These are phyloP conservation scores for Penstemon eatonii DNA, from an alignment of 257 asterid species.

Conservation along the genomic window DNA sequence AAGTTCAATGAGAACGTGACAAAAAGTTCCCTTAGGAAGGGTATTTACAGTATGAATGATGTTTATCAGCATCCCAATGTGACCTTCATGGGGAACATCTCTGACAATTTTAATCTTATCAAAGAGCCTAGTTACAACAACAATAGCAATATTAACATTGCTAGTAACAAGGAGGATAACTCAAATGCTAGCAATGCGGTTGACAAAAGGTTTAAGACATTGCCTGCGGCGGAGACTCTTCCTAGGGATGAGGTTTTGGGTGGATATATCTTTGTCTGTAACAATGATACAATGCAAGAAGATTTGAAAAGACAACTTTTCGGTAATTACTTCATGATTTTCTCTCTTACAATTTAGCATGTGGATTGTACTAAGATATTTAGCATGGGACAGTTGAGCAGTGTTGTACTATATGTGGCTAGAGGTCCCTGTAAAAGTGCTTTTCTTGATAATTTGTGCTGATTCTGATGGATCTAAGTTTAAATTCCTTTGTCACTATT, in stretches of 20 bases:
- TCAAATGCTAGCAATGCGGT: constrained; percentile 43
- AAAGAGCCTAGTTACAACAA: constrained; percentile 51
- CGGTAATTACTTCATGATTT: constrained; percentile 47
- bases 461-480: constrained; percentile 11
- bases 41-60: constrained; percentile 55
- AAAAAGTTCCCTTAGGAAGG: constrained; percentile 48
- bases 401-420: background rate
- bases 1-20: constrained; percentile 56
- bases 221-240: constrained; percentile 91
- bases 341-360: constrained; percentile 8
- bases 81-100: constrained; percentile 43
- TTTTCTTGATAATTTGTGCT: background rate
- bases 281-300: constrained; percentile 97
- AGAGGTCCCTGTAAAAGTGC: background rate
- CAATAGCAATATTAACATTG: constrained; percentile 33
- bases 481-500: background rate
- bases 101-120: constrained; percentile 39
- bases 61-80: constrained; percentile 58
- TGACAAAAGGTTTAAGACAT: constrained; percentile 93
- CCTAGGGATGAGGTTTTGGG: constrained; percentile 94
- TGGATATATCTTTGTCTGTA: constrained; percentile 95
- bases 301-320: constrained; percentile 88
- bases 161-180: constrained; percentile 47
- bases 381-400: background rate
- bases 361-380: background rate